These are phyloP conservation scores for Dendrobium huoshanense DNA, from an alignment of 106 monocot species.

Conservation along the genomic window DNA sequence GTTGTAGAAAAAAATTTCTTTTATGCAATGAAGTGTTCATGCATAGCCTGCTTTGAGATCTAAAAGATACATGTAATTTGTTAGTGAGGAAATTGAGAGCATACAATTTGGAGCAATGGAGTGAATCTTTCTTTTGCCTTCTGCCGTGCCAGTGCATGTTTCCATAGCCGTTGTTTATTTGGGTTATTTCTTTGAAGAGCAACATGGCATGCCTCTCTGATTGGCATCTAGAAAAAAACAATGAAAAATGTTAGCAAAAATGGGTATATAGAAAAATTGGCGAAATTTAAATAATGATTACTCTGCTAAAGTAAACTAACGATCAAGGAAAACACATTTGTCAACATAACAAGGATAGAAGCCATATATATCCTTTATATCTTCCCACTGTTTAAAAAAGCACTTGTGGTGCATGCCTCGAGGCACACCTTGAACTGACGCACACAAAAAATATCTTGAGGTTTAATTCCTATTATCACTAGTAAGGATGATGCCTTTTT, in stretches of 20 bases:
- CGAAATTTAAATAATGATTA: background rate
- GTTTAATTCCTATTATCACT: no score
- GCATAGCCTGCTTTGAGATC: background rate
- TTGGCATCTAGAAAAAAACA: slow-evolving; percentile 62
- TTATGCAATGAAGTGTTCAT: background rate
- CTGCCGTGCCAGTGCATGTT: slow-evolving; percentile 81
- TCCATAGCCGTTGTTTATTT: slow-evolving; percentile 86
- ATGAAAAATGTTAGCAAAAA: slow-evolving; percentile 3
- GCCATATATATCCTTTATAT: background rate
- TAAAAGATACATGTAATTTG: background rate
- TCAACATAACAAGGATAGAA: background rate
- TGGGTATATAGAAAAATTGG: background rate
- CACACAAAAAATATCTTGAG: no score
- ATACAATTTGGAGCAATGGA: slow-evolving; percentile 92
- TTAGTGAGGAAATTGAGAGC: slow-evolving; percentile 10
- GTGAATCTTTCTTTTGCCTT: slow-evolving; percentile 50
- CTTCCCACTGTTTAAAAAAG: background rate
- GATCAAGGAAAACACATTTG: background rate
- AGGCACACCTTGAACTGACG: no score
- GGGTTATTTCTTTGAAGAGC: slow-evolving; percentile 92
- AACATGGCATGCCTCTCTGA: slow-evolving; percentile 95
- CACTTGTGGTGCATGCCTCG: no score
- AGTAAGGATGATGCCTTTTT: no score
- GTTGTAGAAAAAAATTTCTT: background rate
- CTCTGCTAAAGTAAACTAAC: background rate